Evolutionary conservation across 2,329 filamentous ascomycete species (phyloP), one percentile per base, ranked within the genome.

Genomic region (Scolecobasidium constrictum): DNA sequence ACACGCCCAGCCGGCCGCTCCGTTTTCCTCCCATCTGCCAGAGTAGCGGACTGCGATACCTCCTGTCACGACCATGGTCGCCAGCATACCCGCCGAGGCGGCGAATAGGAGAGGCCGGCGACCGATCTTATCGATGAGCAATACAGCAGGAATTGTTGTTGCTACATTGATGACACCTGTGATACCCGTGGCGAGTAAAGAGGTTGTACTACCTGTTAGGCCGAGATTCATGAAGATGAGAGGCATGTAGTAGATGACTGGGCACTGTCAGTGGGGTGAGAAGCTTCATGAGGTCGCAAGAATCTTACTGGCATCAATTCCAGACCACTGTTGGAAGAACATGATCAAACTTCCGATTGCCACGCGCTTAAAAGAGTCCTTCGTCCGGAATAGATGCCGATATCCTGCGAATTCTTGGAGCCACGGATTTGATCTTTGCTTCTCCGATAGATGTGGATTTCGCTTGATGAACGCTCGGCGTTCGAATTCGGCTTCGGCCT

Each of bases 401-500:
- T 81, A 77, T 5, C 78, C 76, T 2, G 85, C 73, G 47, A 79
- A 84, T 52, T 85, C 7, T 83, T 64, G 60, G 78, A 15, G 9
- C 26, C 15, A 40, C 33, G 12, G 23, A 56, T 82, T 80, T 73
- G 69, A 73, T 1, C 66, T 61, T 0, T 75, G 82, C 40, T 70
- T 67, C 46, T 78, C 70, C 2, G 69, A 64, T 9, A 83, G 64
- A 21, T 80, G 66, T 0, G 83, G 83, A 58, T 83, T 86, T 19
- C 78, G 68, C 48, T 82, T 77, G 0, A 73, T 72, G 9, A 81
- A 69, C 1, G 75, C 77, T 23, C 78, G 73, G 62, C 86, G 83
- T 60, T 90, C 83, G 50, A 90, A 90, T n/a, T 83, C 58, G 0
- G 77, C 80, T 56, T 86, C 81, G 0, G 83, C 82, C 58, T 85